Evolutionary conservation across 768 basidiomycete genomes (phyloP).

Genomic region (Grammothele lineata): DNA sequence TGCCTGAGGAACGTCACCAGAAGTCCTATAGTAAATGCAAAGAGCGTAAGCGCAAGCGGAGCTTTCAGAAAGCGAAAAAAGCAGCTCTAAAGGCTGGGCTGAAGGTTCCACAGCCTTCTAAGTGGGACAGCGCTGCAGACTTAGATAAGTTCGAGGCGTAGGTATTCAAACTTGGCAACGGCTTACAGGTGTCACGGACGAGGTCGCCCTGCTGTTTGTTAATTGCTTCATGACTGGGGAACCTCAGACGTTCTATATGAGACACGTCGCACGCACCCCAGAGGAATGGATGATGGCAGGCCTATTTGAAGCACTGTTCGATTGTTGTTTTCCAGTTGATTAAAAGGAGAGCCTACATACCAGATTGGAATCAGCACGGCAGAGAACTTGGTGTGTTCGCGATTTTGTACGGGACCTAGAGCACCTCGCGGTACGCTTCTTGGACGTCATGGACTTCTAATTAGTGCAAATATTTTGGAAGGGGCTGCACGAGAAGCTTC

Average conservation of each 20-base stretch:
- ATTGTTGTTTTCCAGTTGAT: conserved; percentile 13
- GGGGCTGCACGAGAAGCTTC: conserved; percentile 11
- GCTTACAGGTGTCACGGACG: conserved; percentile 6
- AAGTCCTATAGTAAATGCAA: no score
- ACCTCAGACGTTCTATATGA: conserved; percentile 21
- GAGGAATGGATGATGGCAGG: conserved; percentile 11
- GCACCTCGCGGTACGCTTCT: conserved; percentile 16
- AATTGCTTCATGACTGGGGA: conserved; percentile 13
- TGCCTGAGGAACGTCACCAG: no score
- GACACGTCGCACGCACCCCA: conserved; percentile 12
- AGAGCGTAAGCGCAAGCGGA: no score
- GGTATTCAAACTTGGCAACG: conserved; percentile 15
- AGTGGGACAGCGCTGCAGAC: conserved; percentile 14
- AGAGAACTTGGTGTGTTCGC: conserved; percentile 4
- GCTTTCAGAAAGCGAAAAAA: no score
- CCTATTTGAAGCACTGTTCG: conserved; percentile 11
- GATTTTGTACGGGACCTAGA: conserved; percentile 20
- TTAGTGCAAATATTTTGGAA: conserved; percentile 11
- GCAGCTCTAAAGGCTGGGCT: no score
- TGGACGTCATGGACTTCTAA: conserved; percentile 10
- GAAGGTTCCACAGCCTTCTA: conserved; percentile 14
- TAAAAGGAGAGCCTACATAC: conserved; percentile 4
- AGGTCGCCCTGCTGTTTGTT: conserved; percentile 9
- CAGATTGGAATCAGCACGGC: background rate
- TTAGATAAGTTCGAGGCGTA: conserved; percentile 16